These are phyloP conservation scores for Eutreptiella sp. DNA, from an alignment of 208 protist species.

Conservation along the genomic window DNA sequence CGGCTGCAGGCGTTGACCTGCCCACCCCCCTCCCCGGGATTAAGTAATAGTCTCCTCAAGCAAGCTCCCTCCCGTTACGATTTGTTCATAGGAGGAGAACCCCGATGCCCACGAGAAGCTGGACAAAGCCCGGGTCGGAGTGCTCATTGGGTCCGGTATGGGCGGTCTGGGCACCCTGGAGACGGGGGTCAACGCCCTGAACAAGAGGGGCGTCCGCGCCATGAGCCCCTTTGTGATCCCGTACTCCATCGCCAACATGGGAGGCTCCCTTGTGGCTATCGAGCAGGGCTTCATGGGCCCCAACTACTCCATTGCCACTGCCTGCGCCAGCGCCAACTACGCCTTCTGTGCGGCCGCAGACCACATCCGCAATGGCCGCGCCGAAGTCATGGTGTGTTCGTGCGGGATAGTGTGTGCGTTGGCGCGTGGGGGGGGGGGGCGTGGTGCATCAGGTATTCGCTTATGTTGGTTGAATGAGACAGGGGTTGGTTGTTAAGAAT, in stretches of 20 bases:
- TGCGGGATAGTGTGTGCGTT: neutral
- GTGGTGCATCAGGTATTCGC: too few species aligned
- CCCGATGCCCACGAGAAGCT: too few species aligned
- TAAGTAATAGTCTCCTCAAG: too few species aligned
- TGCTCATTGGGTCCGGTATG: conserved; percentile 78
- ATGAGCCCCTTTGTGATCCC: conserved; percentile 89
- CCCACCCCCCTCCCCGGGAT: too few species aligned
- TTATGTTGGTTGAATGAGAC: too few species aligned
- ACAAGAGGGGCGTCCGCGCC: conserved; percentile 5
- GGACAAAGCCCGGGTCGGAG: conserved; percentile 52
- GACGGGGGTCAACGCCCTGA: conserved; percentile 1
- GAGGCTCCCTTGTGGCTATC: conserved; percentile 79
- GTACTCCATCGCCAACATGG: conserved; percentile 94
- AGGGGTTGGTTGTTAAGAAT: too few species aligned
- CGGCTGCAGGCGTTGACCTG: too few species aligned
- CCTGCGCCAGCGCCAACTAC: too few species aligned
- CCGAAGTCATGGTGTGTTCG: conserved; percentile 80
- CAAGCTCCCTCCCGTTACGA: too few species aligned
- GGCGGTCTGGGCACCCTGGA: conserved; percentile 38
- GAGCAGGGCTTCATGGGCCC: conserved; percentile 75
- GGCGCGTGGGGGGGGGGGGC: neutral
- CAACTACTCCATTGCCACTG: conserved; percentile 80
- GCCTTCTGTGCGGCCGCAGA: conserved; percentile 91
- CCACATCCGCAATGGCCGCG: conserved; percentile 85
- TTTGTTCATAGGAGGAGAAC: too few species aligned